phyloP scores from a whole-genome alignment of 2,329 filamentous ascomycete species.

The Berkeleyomyces basicola region DNA sequence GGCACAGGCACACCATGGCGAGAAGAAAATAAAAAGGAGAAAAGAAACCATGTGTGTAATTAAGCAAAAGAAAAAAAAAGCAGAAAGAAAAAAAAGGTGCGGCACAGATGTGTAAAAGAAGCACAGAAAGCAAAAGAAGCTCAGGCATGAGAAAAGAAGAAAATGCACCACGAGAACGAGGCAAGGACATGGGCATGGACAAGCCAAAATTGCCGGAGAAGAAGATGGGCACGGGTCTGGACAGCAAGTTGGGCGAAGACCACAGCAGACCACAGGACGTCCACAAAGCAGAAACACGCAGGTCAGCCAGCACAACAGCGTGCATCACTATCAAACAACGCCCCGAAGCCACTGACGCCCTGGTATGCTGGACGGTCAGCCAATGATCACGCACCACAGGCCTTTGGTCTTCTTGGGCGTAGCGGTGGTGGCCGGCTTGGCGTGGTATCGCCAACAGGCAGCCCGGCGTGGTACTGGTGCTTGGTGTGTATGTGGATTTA shows the following conservation, averaged over 20 bases:
- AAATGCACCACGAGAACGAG: not conserved
- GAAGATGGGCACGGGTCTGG: not conserved
- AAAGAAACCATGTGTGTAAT: no score
- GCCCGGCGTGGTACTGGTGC: not conserved
- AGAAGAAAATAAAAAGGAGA: no score
- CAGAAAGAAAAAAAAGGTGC: not conserved
- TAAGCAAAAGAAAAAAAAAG: not conserved
- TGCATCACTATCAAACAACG: slow-evolving; percentile 2
- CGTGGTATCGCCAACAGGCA: not conserved
- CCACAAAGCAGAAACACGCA: not conserved
- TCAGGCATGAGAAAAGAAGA: not conserved
- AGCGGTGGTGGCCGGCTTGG: not conserved
- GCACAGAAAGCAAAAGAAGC: not conserved
- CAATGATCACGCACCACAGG: not conserved
- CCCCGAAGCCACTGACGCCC: not conserved
- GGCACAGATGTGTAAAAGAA: not conserved
- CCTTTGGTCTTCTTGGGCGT: not conserved
- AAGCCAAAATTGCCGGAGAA: not conserved
- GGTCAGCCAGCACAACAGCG: not conserved
- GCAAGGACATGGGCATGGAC: not conserved
- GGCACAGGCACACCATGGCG: not conserved
- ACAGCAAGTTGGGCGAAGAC: not conserved
- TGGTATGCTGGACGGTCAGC: not conserved
- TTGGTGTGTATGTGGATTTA: not conserved
- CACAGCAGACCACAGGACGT: not conserved